Evolutionary conservation across 2,329 filamentous ascomycete species (phyloP).

Genomic region (Cercospora citrullina): DNA sequence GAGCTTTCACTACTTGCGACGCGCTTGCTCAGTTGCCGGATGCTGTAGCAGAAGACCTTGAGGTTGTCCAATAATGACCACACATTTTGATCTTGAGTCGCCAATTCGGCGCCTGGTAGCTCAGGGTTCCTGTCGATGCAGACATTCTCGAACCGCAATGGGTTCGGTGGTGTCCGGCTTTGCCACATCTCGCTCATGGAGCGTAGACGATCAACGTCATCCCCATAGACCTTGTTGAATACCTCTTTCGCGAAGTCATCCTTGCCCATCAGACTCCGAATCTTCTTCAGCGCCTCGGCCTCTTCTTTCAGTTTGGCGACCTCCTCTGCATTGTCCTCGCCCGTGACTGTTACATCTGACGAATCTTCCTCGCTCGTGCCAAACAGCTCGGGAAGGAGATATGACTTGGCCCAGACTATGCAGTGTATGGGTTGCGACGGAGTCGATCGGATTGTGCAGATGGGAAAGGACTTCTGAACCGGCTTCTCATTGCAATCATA

Average conservation of each 20-base stretch:
- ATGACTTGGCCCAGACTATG: conserved; percentile 98
- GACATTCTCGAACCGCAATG: conserved; percentile 66
- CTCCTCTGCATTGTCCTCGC: conserved; percentile 83
- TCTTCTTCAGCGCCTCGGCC: conserved; percentile 77
- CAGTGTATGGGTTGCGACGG: conserved; percentile 97
- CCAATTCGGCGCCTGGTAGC: conserved; percentile 51
- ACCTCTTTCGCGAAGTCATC: conserved; percentile 74
- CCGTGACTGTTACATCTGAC: conserved; percentile 73
- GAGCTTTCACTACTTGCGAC: conserved; percentile 61
- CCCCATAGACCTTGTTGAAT: conserved; percentile 89
- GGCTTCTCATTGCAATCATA: conserved; percentile 94
- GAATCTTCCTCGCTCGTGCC: conserved; percentile 86
- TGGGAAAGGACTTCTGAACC: conserved; percentile 86
- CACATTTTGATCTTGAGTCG: conserved; percentile 64
- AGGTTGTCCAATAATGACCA: conserved; percentile 88
- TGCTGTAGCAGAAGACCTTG: conserved; percentile 79
- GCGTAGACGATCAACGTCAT: conserved; percentile 77
- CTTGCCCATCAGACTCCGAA: conserved; percentile 77
- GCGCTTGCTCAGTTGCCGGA: conserved; percentile 73
- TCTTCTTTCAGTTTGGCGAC: conserved; percentile 86
- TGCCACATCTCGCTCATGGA: conserved; percentile 98
- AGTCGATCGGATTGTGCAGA: conserved; percentile 95
- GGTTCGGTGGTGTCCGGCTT: conserved; percentile 69
- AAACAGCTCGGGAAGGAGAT: conserved; percentile 91
- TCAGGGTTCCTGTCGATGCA: conserved; percentile 29